Conservation (phyloP, 495 filamentous ascomycete genomes). For the Articulospora tetracladia region DNA sequence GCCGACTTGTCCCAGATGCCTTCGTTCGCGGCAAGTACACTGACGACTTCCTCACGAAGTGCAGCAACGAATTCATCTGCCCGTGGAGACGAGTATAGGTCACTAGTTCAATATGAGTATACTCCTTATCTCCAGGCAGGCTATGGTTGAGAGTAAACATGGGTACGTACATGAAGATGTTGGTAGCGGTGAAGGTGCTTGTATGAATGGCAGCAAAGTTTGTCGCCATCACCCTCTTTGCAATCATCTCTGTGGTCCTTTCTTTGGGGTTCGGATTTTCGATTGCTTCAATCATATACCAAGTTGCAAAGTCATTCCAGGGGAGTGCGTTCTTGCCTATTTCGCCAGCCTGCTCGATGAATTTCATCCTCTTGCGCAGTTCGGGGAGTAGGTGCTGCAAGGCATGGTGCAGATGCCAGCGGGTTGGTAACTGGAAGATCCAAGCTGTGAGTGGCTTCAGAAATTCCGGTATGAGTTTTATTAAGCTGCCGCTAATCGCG, state of each 20-base stretch:
- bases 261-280: constrained; percentile 26
- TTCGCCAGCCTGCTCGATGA: constrained; percentile 1
- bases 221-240: constrained; percentile 35
- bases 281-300: constrained; percentile 31
- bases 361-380: constrained; percentile 2
- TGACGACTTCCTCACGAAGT: constrained; percentile 50
- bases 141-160: too few relatives aligned
- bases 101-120: constrained; percentile 9
- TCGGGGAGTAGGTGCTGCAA: constrained; percentile 29
- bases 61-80: constrained; percentile 37
- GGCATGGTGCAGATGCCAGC: constrained; percentile 27
- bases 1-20: constrained; percentile 22
- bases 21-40: constrained; percentile 32
- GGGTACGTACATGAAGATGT: constrained; percentile 27
- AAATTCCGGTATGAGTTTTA: constrained; percentile 34
- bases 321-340: not conserved
- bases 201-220: constrained; percentile 51
- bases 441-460: constrained; percentile 35
- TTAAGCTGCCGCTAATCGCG: constrained; percentile 26
- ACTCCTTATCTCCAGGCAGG: too few relatives aligned
- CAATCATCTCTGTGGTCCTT: constrained; percentile 24
- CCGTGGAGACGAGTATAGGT: constrained; percentile 42
- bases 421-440: constrained; percentile 34
- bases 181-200: constrained; percentile 40
- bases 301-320: constrained; percentile 34